phyloP scores from a whole-genome alignment of 257 asterid species.

The Jaltomata sinuosa region DNA sequence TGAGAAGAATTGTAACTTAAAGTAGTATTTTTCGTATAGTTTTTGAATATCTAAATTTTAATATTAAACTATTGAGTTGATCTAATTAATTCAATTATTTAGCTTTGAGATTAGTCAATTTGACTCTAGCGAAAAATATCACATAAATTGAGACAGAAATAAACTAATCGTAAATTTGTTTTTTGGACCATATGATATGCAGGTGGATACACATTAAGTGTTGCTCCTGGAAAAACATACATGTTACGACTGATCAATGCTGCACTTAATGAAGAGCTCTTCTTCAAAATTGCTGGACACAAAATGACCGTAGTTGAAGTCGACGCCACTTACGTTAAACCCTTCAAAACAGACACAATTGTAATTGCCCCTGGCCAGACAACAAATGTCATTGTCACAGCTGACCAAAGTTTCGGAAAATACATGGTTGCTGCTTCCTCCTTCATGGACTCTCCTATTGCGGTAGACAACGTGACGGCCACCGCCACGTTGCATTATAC shows the following conservation, averaged over 20 bases:
- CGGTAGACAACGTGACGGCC: constrained; percentile 75
- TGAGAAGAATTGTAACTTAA: no score
- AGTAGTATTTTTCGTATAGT: no score
- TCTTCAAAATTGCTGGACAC: constrained; percentile 89
- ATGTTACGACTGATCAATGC: constrained; percentile 80
- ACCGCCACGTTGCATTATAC: constrained; percentile 74
- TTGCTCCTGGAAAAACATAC: constrained; percentile 65
- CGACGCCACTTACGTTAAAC: constrained; percentile 83
- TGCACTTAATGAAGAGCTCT: constrained; percentile 88
- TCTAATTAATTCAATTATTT: no score
- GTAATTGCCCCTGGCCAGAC: constrained; percentile 84
- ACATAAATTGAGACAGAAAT: no score
- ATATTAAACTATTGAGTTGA: no score
- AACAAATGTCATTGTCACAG: constrained; percentile 55
- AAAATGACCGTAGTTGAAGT: constrained; percentile 76
- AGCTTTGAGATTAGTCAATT: no score
- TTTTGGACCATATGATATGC: background rate
- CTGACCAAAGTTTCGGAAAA: constrained; percentile 44
- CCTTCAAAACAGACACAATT: constrained; percentile 70
- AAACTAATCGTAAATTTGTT: background rate
- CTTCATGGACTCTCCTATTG: constrained; percentile 57
- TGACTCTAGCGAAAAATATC: no score
- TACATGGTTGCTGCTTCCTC: constrained; percentile 75
- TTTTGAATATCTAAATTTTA: no score
- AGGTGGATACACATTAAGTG: constrained; percentile 60